Evolutionary conservation across 805 yeast species (phyloP), one percentile per base, ranked within the genome.

Genomic region (Cyberlindnera nakhonratchasimensis): DNA sequence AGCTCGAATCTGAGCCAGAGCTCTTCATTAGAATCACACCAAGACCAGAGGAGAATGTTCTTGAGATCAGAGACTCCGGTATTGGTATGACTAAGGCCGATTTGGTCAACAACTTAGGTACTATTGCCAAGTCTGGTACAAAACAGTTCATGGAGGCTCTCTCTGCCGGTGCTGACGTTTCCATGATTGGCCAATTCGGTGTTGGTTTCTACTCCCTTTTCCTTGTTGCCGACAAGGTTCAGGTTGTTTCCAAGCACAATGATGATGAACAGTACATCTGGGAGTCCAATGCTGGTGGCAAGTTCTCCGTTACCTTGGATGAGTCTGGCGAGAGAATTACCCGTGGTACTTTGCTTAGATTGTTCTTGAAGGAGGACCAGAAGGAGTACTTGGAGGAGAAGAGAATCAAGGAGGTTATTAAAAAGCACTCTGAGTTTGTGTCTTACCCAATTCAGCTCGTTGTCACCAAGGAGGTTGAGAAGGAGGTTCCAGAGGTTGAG

Each of bases 111-210:
- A 93, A 93, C 78, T 86, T 93, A 71, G 99, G 99, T 84, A 93
- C 98, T 56, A 93, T 93, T 67, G 99, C 99, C 66, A 93, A 93
- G 76, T 93, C 99, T 55, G 99, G 99, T 75, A 93, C 99, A 61
- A 93, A 93, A 77, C 88, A 96, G 59, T 93, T 93, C 72, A 93
- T 93, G 99, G 99, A 93, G 76, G 99, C 99, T 56, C 79, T 95
- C 55, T 84, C 96, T 55, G 98, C 97, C 54, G 99, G 99, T 75
- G 99, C 99, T 50, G 99, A 93, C 70, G 97, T 93, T 51, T 90
- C 98, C 53, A 93, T 93, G 99, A 93, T 93, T 75, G 99, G 99
- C 80, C 99, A 93, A 77, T 93, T 93, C 77, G 99, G 99, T 89
- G 99, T 93, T 61, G 99, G 99, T 82, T 93, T 93, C 91, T 93